Conservation (phyloP, 2,329 filamentous ascomycete genomes). For the Falciphora oryzae region DNA sequence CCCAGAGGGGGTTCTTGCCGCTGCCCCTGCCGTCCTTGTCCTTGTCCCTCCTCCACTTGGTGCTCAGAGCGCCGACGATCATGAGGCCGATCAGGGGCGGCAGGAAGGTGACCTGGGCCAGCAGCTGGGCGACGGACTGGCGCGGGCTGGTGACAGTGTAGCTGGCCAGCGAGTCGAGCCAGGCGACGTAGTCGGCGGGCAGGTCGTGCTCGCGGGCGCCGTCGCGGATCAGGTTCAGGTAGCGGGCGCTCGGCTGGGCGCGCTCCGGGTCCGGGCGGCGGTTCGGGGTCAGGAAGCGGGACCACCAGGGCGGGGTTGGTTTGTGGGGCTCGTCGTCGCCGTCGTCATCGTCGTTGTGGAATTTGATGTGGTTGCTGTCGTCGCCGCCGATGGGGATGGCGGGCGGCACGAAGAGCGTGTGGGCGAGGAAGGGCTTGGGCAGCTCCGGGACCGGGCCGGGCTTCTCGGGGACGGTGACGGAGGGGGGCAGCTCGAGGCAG, state of each 20-base stretch:
- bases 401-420: slow-evolving; percentile 73
- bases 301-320: slow-evolving; percentile 36
- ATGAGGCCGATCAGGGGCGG: slow-evolving; percentile 33
- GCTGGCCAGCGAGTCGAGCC: slow-evolving; percentile 61
- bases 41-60: too few relatives aligned
- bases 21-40: slow-evolving; percentile 41
- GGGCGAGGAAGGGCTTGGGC: slow-evolving; percentile 67
- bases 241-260: slow-evolving; percentile 77
- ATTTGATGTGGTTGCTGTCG: slow-evolving; percentile 14
- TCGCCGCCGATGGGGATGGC: slow-evolving; percentile 22
- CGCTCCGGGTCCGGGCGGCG: slow-evolving; percentile 62
- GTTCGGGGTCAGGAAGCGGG: slow-evolving; percentile 36
- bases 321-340: slow-evolving; percentile 15
- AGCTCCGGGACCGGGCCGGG: slow-evolving; percentile 51
- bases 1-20: slow-evolving; percentile 64
- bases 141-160: slow-evolving; percentile 63
- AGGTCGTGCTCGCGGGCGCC: slow-evolving; percentile 78
- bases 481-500: slow-evolving; percentile 63
- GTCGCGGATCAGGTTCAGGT: slow-evolving; percentile 71
- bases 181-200: slow-evolving; percentile 69
- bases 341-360: slow-evolving; percentile 4
- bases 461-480: slow-evolving; percentile 55
- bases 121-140: slow-evolving; percentile 61
- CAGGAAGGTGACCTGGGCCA: slow-evolving; percentile 49
- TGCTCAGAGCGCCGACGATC: slow-evolving; percentile 40